Evolutionary conservation across 257 asterid species (phyloP), one percentile per base, ranked within the genome.

Genomic region (Knoxia roxburghii): DNA sequence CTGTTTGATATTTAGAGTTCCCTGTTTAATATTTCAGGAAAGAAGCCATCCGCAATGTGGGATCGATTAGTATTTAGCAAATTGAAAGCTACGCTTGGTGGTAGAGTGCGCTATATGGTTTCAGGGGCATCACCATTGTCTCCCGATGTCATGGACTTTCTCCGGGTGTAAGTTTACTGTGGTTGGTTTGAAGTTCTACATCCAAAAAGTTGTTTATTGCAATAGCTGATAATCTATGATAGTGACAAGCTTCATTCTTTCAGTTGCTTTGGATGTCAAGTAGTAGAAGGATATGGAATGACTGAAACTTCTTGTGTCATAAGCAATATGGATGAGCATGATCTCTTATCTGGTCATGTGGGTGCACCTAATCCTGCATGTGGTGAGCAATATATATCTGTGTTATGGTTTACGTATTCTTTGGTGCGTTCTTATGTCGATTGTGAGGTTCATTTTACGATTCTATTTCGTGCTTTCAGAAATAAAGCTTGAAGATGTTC

Each of bases 111-210:
- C 67, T 79, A 78, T 80, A 73, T 89, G 95, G 75, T 87, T 76
- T 89, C 98, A 51, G 98, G 98, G 54, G 98, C 98, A 67, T 92
- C 98, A 33, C 97, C 98, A 18, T 72, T 92, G 82, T 92, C 98
- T 63, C 95, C 98, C 50, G 98, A 92, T 62, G 96, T 89, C 58
- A 80, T 92, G 95, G 97, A 92, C 82, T 92, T 92, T 75, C 71
- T 92, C 76, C 83, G 87, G 74, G 97, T 92, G 98, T 92, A 83
- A 84, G 98, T 82, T 75, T 65, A 64, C 53, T 60, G 70, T 37
- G 60, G 7, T 65, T 56, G 10, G 21, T 30, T 37, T 23, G 62
- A 60, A 54, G 24, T 57, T 37, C 45, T 23, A n/a, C 11, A 39
- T 14, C 11, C 59, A 23, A 39, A 11, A 32, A 17, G 18, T 50